Evolutionary conservation across 805 yeast genomes (phyloP), one percentile per base, ranked within the genome.

Genomic region (Pichia deserticola): DNA sequence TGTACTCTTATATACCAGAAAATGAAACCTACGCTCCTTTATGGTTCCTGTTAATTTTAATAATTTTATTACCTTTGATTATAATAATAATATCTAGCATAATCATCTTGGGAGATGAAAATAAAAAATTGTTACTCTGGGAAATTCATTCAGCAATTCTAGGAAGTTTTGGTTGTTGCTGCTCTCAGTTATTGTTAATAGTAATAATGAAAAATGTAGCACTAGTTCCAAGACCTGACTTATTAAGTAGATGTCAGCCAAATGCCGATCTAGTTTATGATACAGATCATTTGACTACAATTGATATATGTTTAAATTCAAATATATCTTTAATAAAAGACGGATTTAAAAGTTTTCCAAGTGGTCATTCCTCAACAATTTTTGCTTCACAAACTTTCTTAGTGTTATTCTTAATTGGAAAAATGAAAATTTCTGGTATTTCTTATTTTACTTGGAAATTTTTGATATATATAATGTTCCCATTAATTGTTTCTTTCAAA

Each of bases 271-370:
- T 30, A 7, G 32, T 25, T 9, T 73, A 75, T 7, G 15, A 28
- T 4, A 53, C 58, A 9, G 57, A 60, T 36, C 60, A 67, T 0
- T 54, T 78, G 53, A 74, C 73, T 15, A 69, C 64, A 44, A 77
- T 78, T 29, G 73, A 68, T 11, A 72, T 75, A 1, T 79, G 84
- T 58, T 66, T 76, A 1, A 68, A 74, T 29, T 57, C 60, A 1
- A 57, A 74, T 45, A 27, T 59, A 4, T 56, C 52, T 13, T 50
- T 67, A 4, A 59, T 79, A 20, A 58, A 63, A 57, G 82, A 78
- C 57, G 84, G 83, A 1, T 75, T 77, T 57, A 68, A 81, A 54
- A 74, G 80, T 30, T 77, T 81, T 44, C 84, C 84, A 2, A 76
- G 80, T 44, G 84, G 82, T 1, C 84, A 79, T 57, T 70, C 82